These are phyloP conservation scores for Magnaporthiopsis rhizophila DNA, from an alignment of 2,329 filamentous ascomycete genomes.

Conservation along the genomic window DNA sequence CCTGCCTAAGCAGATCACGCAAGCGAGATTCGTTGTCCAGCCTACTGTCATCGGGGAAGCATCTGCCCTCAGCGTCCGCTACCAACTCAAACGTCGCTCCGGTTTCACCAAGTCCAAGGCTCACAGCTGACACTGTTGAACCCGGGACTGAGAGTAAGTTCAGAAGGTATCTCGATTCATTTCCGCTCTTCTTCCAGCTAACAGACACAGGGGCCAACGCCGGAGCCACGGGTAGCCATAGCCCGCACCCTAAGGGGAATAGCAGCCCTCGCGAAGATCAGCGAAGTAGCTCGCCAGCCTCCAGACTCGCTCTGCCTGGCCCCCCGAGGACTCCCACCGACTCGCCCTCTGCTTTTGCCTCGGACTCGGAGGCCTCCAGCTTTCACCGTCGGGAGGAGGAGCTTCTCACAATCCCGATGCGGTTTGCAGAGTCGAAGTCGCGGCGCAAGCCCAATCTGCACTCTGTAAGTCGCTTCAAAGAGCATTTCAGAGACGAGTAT, in stretches of 20 bases:
- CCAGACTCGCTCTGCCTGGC: conserved; percentile 3
- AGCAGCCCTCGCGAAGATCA: background rate
- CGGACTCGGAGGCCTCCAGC: conserved; percentile 27
- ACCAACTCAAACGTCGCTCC: background rate
- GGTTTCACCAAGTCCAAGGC: background rate
- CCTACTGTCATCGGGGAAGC: background rate
- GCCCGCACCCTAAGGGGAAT: background rate
- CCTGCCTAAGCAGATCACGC: background rate
- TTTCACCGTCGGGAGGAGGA: conserved; percentile 30
- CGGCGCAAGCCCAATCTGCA: conserved; percentile 21
- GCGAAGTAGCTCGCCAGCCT: background rate
- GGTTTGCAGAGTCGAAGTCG: conserved; percentile 28
- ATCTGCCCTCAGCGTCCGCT: background rate
- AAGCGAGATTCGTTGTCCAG: background rate
- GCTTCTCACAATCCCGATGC: conserved; percentile 29
- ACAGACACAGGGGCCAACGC: background rate
- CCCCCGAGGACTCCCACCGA: conserved; percentile 11
- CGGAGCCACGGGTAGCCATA: background rate
- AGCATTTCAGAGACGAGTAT: conserved; percentile 26
- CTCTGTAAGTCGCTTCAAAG: conserved; percentile 31
- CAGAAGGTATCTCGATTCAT: background rate
- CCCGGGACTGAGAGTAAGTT: background rate
- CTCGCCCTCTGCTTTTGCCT: conserved; percentile 13
- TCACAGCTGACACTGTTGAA: background rate
- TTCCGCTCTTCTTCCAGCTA: background rate